Evolutionary conservation across 257 asterid genomes (phyloP).

Genomic region (Parsonsia alboflavescens): DNA sequence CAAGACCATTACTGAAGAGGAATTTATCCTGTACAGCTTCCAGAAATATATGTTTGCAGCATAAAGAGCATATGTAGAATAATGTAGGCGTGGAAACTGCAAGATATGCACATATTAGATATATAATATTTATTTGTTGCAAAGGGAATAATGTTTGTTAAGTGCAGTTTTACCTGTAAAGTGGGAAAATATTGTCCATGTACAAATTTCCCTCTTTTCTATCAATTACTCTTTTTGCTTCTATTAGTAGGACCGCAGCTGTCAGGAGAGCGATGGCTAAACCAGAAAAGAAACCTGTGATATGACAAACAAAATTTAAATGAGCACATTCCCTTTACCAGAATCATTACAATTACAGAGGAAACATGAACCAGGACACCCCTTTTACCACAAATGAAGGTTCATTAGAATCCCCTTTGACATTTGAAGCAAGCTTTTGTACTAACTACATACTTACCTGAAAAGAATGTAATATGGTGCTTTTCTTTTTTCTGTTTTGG

Average conservation of each 20-base stretch:
- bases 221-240: slow-evolving; percentile 44
- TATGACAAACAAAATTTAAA: too few species aligned
- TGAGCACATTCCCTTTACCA: too few species aligned
- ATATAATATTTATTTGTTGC: background rate
- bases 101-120: slow-evolving; percentile 23
- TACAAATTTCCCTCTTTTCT: slow-evolving; percentile 39
- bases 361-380: too few species aligned
- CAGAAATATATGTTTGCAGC: slow-evolving; percentile 75
- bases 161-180: slow-evolving; percentile 49
- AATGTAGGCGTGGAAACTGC: slow-evolving; percentile 66
- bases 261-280: slow-evolving; percentile 59
- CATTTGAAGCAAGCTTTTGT: background rate
- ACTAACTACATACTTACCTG: slow-evolving; percentile 38
- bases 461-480: slow-evolving; percentile 58
- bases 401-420: background rate
- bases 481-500: slow-evolving; percentile 61
- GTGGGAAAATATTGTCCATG: slow-evolving; percentile 61
- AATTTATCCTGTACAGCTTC: slow-evolving; percentile 79
- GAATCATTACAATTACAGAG: too few species aligned
- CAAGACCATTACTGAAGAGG: slow-evolving; percentile 70
- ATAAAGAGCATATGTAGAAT: slow-evolving; percentile 72
- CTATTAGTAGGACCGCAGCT: slow-evolving; percentile 51
- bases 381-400: too few species aligned
- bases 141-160: background rate
- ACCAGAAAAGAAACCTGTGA: slow-evolving; percentile 79